These are phyloP conservation scores for Monilinia vaccinii-corymbosi DNA, from an alignment of 2,329 filamentous ascomycete genomes.

Conservation along the genomic window DNA sequence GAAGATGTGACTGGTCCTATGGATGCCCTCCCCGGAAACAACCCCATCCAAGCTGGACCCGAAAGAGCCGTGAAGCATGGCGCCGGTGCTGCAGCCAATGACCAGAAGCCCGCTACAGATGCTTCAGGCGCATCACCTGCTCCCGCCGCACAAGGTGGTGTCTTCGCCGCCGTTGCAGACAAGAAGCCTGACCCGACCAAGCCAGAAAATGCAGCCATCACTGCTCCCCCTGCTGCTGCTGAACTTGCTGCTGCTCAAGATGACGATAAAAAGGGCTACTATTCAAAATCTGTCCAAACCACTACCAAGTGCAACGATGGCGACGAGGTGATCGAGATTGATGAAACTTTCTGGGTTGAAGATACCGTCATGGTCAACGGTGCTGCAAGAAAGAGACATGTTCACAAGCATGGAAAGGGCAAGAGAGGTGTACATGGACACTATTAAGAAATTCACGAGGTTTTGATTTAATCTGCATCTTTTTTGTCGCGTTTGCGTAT, in stretches of 20 bases:
- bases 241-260: too few species aligned
- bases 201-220: too few species aligned
- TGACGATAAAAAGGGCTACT: constrained; percentile 26
- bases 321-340: constrained; percentile 32
- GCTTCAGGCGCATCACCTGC: too few species aligned
- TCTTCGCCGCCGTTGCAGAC: constrained; percentile 27
- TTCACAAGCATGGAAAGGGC: constrained; percentile 2
- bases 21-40: constrained; percentile 56
- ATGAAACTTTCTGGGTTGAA: constrained; percentile 49
- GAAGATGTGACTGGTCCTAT: constrained; percentile 51
- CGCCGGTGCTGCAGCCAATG: too few species aligned
- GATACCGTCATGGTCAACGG: constrained; percentile 32
- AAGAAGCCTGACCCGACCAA: too few species aligned
- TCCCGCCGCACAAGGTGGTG: constrained; percentile 29
- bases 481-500: background rate
- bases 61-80: too few species aligned
- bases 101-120: too few species aligned
- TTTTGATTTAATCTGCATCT: background rate
- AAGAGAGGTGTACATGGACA: background rate
- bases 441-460: background rate
- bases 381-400: constrained; percentile 4
- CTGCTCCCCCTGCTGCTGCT: constrained; percentile 12
- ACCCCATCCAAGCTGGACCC: constrained; percentile 39
- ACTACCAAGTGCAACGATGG: constrained; percentile 30
- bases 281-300: constrained; percentile 46